Base-by-base conservation (phyloP, 805 yeast genomes). In the Barnettozyma vustinii region DNA sequence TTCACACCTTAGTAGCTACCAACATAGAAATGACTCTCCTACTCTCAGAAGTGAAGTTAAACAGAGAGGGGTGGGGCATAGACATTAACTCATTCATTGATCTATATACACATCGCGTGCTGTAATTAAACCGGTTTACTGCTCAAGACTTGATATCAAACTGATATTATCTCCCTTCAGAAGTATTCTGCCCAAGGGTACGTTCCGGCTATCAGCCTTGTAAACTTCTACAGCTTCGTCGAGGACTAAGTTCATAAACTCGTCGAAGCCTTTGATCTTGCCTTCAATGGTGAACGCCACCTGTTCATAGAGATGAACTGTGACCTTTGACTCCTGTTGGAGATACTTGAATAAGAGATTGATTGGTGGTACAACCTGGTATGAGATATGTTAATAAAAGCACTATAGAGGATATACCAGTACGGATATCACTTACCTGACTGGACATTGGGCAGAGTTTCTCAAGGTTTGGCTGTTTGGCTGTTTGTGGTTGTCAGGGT, bases 131-230 rank as follows among this genome's bases (percentile, higher is more conserved):
- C 23, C 9, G 12, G 19, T 19, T 50, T 39, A 56, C 15, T 44
- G 51, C 1, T 59, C 63, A 21, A 55, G 44, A 46, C 63, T 52
- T 9, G 74, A 66, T 30, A 94, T 84, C 49, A 92, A 69, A 9
- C 96, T 84, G 41, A 94, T 87, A 63, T 90, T 94, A 63, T 94
- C 99, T 4, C 99, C 99, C 66, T 94, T 94, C 49, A 94, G 71
- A 55, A 94, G 64, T 21, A 94, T 79, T 50, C 86, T 72, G 1
- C 96, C 96, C 49, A 88, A 61, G n/a, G 69, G 67, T 25, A 79
- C 76, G 47, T 71, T 71, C 1, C 73, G 53, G 44, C 75, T 73
- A 1, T 81, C 80, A 36, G 75, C 76, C n/a, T 63, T 62, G 46
- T 75, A 71, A 6, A 92, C 72, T 58, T 95, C 96, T 12, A 64